Percentiles rank a stretch among this genome's conserved stretches.
These are phyloP conservation scores for Suhomyces bribrorum DNA, from an alignment of 1,139 yeast genomes.

Conservation along the genomic window DNA sequence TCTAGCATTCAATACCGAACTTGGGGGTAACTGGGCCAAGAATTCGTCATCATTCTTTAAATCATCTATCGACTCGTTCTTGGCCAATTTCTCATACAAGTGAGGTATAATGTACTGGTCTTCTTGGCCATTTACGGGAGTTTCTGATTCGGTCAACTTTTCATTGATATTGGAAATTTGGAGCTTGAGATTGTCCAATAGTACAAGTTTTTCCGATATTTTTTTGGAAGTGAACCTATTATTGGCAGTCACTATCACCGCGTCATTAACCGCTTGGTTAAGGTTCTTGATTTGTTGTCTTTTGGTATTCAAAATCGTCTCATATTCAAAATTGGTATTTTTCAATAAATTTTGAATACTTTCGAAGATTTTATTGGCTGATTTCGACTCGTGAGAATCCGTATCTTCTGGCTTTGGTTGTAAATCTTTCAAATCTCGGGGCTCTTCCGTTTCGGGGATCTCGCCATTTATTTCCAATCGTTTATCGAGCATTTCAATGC, in stretches of 20 bases:
- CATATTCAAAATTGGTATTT: constrained; percentile 45
- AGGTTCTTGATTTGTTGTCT: constrained; percentile 38
- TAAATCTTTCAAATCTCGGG: constrained; percentile 16
- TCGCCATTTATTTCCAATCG: constrained; percentile 27
- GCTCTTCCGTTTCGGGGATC: constrained; percentile 24
- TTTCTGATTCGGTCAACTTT: constrained; percentile 31
- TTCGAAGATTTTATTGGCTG: constrained; percentile 38
- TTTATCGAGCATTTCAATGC: constrained; percentile 35
- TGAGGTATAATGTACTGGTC: constrained; percentile 67
- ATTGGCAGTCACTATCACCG: constrained; percentile 48
- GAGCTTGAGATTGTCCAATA: constrained; percentile 44
- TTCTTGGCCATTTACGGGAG: constrained; percentile 18
- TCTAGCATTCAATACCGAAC: constrained; percentile 68
- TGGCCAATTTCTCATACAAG: constrained; percentile 51
- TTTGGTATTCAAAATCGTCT: constrained; percentile 38
- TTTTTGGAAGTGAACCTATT: constrained; percentile 42
- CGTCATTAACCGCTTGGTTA: constrained; percentile 42
- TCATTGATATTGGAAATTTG: constrained; percentile 47
- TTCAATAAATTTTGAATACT: constrained; percentile 44
- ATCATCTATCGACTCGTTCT: constrained; percentile 33
- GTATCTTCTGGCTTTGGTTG: constrained; percentile 11
- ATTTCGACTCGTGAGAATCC: constrained; percentile 15
- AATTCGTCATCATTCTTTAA: constrained; percentile 28
- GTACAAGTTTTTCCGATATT: constrained; percentile 38
- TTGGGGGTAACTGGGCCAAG: constrained; percentile 54